These are phyloP conservation scores for Fusarium sp. DNA, from an alignment of 2,329 filamentous ascomycete genomes.

Conservation along the genomic window DNA sequence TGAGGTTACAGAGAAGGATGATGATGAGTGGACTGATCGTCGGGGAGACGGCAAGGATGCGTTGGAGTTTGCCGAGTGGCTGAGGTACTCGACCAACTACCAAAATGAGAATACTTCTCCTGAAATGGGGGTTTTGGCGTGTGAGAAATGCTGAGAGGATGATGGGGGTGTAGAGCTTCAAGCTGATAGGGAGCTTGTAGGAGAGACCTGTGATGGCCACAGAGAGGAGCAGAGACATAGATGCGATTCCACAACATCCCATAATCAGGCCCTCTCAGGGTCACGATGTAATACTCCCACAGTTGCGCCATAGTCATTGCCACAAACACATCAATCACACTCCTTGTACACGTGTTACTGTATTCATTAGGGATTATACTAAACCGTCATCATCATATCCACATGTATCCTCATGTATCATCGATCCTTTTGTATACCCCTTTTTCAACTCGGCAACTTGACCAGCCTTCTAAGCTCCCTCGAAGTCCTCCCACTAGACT, in stretches of 20 bases:
- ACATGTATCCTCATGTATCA: conserved; percentile 9
- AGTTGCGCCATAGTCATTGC: background rate
- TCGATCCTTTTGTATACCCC: background rate
- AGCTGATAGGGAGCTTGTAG: background rate
- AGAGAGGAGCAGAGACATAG: background rate
- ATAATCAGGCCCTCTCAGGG: background rate
- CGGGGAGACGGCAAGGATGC: background rate
- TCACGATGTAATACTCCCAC: background rate
- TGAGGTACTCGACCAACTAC: background rate
- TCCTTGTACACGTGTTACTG: background rate
- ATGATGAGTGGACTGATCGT: background rate
- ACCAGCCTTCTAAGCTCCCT: conserved; percentile 27
- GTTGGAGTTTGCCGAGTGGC: background rate
- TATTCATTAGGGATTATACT: conserved; percentile 2
- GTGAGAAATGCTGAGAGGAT: background rate
- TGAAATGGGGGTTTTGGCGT: background rate
- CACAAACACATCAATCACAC: background rate
- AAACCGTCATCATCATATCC: conserved; percentile 27
- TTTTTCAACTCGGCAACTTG: conserved; percentile 8
- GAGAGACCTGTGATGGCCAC: background rate
- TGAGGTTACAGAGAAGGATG: background rate
- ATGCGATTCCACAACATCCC: too few species aligned
- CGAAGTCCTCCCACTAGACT: conserved; percentile 23
- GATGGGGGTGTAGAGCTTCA: background rate
- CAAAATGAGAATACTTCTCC: background rate